A percentile compares a stretch with the other conserved stretches of the same genome.
phyloP scores from a whole-genome alignment of 768 basidiomycete species.

The Rossbeevera mucosa region DNA sequence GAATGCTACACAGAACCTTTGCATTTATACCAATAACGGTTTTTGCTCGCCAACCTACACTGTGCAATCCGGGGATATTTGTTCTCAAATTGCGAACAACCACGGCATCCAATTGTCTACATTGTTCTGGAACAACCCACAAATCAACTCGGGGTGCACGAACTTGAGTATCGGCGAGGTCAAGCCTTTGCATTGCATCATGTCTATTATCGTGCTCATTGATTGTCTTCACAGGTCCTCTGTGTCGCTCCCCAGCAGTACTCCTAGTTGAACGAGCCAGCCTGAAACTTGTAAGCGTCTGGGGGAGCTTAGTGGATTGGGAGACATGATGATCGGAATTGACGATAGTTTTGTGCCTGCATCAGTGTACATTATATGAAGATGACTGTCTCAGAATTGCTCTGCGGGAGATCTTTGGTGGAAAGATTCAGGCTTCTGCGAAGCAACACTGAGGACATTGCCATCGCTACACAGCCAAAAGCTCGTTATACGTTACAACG shows the following conservation, averaged over 20 bases:
- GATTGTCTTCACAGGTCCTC: conserved; percentile 19
- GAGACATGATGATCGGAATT: neutral
- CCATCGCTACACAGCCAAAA: too few relatives aligned
- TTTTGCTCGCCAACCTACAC: conserved; percentile 49
- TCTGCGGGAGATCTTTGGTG: neutral
- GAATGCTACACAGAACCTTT: conserved; percentile 35
- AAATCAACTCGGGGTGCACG: conserved; percentile 49
- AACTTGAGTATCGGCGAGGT: conserved; percentile 61
- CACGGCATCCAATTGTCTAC: conserved; percentile 41
- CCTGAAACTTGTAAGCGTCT: neutral
- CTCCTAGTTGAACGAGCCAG: conserved; percentile 11
- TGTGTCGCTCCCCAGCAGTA: conserved; percentile 22
- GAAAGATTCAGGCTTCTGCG: too few relatives aligned
- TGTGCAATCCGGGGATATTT: conserved; percentile 47
- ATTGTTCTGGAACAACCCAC: conserved; percentile 59
- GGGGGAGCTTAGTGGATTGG: neutral
- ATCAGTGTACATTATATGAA: neutral
- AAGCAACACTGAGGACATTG: too few relatives aligned
- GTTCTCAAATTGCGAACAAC: conserved; percentile 37
- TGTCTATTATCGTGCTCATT: neutral
- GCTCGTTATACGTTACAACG: too few relatives aligned
- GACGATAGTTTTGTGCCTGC: neutral
- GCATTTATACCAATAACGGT: too few relatives aligned
- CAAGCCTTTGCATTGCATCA: conserved; percentile 5
- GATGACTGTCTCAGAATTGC: neutral